Evolutionary conservation across 345 rosid species (phyloP), one percentile per base, ranked within the genome.

Genomic region (Murraya paniculata): DNA sequence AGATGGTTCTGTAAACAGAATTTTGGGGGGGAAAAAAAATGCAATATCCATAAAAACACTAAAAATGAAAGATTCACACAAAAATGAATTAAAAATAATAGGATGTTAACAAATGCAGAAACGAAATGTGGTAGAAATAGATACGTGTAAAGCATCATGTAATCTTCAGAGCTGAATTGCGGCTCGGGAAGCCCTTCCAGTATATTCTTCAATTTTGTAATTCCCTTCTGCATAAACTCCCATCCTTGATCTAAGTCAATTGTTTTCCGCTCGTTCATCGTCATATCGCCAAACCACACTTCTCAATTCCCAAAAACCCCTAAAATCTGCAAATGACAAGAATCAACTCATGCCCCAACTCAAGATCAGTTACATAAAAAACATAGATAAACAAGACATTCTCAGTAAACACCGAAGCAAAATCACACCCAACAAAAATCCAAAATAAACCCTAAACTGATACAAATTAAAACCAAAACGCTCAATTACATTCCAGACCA

Each of bases 71-170:
- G 8, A 30, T 1, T 38, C 64, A 19, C 21, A 48, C 10, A 25
- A 19, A 82, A 72, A 61, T 2, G 25, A 25, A 33, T 19, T 67
- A 39, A 56, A 62, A 73, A n/a, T 7, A 33, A 28, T 11, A 41
- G 13, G 16, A 74, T 14, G 10, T 39, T 39, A 16, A 45, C 11
- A 36, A 30, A 8, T 36, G 28, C n/a, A 22, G 10, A 70, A 61
- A 73, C 27, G 58, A 68, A 64, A 25, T 62, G 35, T 14, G 41
- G 68, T 58, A n/a, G 35, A 57, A 68, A 55, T 25, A 75, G 65
- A 67, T 86, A 90, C 96, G 90, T 89, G 84, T 92, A 92, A 2
- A 92, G 91, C 89, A 82, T 88, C 84, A 88, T 90, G 79, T 89
- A 86, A 38, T 92, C 91, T 64, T 89, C 92, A 0, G 97, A 77